phyloP scores from a whole-genome alignment of 345 rosid species.

The Corchorus capsularis region DNA sequence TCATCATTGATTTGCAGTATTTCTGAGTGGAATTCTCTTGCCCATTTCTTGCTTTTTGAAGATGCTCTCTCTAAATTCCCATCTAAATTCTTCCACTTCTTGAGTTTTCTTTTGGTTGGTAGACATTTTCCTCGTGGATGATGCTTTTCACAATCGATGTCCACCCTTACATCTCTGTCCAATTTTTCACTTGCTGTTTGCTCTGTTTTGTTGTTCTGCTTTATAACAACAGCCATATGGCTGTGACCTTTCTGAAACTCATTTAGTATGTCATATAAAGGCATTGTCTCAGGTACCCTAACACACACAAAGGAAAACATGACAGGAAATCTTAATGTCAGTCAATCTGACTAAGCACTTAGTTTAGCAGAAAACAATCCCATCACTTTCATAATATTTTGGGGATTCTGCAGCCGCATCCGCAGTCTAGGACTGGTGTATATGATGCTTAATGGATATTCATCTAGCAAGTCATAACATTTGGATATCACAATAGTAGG shows the following conservation, averaged over 20 bases:
- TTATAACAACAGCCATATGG: constrained; percentile 68
- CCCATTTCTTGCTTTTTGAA: constrained; percentile 52
- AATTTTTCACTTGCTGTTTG: constrained; percentile 17
- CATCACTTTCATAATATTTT: neutral
- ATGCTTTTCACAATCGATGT: constrained; percentile 34
- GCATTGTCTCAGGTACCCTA: constrained; percentile 57
- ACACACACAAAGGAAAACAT: neutral
- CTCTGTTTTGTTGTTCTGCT: constrained; percentile 31
- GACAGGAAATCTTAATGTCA: neutral
- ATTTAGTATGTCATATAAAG: constrained; percentile 61
- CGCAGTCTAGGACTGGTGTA: neutral
- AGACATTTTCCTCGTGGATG: constrained; percentile 26
- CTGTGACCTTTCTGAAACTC: constrained; percentile 80
- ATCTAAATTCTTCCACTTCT: constrained; percentile 41
- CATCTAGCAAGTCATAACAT: neutral
- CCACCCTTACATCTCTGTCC: constrained; percentile 39
- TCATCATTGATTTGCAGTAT: constrained; percentile 39
- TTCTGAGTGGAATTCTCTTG: constrained; percentile 39
- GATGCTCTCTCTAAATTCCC: constrained; percentile 24
- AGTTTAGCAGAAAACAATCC: neutral
- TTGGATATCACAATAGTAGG: neutral
- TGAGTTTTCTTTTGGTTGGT: constrained; percentile 35
- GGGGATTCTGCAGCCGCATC: neutral
- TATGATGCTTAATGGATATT: neutral
- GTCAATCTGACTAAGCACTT: neutral